Percentiles rank a stretch among this genome's conserved stretches.
Conservation (phyloP, 768 basidiomycete species). For the Phylloporus arenicola region DNA sequence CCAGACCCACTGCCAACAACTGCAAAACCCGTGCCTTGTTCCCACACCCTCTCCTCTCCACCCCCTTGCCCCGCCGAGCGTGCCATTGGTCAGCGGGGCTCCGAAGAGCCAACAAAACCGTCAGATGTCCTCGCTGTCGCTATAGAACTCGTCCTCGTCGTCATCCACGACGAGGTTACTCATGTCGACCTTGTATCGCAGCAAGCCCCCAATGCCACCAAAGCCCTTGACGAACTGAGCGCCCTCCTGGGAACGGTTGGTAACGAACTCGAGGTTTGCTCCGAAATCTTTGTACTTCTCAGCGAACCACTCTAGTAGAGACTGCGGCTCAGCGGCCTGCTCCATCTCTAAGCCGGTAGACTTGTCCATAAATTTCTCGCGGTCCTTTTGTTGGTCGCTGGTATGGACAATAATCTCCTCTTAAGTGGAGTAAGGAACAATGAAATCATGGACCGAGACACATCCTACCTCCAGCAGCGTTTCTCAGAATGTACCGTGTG, state of each 20-base stretch:
- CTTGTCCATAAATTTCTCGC: constrained; percentile 93
- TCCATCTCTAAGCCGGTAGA: constrained; percentile 97
- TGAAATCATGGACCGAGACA: neutral
- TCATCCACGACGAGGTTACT: constrained; percentile 74
- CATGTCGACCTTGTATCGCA: constrained; percentile 98
- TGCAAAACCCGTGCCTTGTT: constrained; percentile 1
- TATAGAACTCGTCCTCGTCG: constrained; percentile 82
- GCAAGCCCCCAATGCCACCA: constrained; percentile 92
- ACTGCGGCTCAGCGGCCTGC: constrained; percentile 69
- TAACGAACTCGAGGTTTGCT: constrained; percentile 91
- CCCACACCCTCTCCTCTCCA: constrained; percentile 4
- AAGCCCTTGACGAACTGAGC: constrained; percentile 98
- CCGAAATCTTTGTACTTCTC: constrained; percentile 99
- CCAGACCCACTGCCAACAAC: neutral
- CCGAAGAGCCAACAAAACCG: constrained; percentile 81
- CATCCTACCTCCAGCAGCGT: constrained; percentile 77
- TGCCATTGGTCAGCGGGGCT: constrained; percentile 63
- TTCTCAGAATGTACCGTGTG: constrained; percentile 81
- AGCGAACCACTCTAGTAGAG: constrained; percentile 96
- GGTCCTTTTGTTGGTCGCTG: constrained; percentile 86
- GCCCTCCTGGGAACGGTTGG: constrained; percentile 94
- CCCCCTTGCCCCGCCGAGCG: constrained; percentile 60
- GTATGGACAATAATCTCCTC: constrained; percentile 81
- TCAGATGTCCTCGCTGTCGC: constrained; percentile 73
- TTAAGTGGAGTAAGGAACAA: constrained; percentile 24